Percentiles rank a stretch among this genome's conserved stretches.
Conservation (phyloP, 805 yeast species). For the Kazachstania bromeliacearum region DNA sequence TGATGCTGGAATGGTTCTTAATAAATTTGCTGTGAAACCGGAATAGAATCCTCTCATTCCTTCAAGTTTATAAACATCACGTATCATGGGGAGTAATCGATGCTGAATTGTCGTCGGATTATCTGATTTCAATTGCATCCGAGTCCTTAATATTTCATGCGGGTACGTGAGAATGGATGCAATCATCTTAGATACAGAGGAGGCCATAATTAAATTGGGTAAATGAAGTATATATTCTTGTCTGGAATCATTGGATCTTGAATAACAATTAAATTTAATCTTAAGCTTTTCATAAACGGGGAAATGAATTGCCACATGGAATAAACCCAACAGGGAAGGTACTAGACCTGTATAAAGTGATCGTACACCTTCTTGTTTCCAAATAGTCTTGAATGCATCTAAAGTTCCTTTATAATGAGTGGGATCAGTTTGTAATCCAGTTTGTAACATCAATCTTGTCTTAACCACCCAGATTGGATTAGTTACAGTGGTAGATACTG, state of each 20-base stretch:
- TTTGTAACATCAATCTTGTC: constrained; percentile 86
- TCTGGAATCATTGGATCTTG: not conserved
- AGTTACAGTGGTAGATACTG: constrained; percentile 70
- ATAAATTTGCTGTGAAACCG: constrained; percentile 77
- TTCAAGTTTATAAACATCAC: constrained; percentile 39
- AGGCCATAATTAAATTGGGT: constrained; percentile 48
- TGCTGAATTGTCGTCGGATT: constrained; percentile 19
- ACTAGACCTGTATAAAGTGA: constrained; percentile 85
- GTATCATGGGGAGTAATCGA: constrained; percentile 21
- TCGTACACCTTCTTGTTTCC: constrained; percentile 61
- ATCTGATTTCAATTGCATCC: constrained; percentile 58
- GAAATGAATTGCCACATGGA: constrained; percentile 93
- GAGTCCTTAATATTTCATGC: constrained; percentile 86
- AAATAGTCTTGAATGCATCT: constrained; percentile 79
- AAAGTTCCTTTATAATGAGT: constrained; percentile 54
- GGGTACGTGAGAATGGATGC: constrained; percentile 90
- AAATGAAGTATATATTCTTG: constrained; percentile 25
- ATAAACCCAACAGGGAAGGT: constrained; percentile 81
- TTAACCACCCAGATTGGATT: constrained; percentile 98
- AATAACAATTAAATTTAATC: constrained; percentile 33
- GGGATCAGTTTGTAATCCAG: constrained; percentile 25
- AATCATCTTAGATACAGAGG: constrained; percentile 74
- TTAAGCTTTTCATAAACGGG: constrained; percentile 86
- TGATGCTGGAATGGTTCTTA: constrained; percentile 88
- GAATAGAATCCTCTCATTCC: constrained; percentile 80